These are phyloP conservation scores for Rhizophora apiculata DNA, from an alignment of 345 rosid genomes.

Conservation along the genomic window DNA sequence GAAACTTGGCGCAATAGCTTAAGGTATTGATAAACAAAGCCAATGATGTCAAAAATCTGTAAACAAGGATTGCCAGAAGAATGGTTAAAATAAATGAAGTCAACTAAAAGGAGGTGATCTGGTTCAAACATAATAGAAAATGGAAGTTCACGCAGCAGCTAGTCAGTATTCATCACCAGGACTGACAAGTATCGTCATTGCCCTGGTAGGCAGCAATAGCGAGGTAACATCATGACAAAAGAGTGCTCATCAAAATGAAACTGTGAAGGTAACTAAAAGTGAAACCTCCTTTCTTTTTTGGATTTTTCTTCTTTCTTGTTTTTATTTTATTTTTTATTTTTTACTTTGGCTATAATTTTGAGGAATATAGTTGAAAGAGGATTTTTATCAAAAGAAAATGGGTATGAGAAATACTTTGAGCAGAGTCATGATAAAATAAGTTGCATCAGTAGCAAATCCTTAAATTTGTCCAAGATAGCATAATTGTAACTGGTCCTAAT, in stretches of 20 bases:
- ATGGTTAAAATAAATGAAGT: conserved; percentile 10
- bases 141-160: not conserved
- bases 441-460: not conserved
- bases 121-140: not conserved
- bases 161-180: not conserved
- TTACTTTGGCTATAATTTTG: not conserved
- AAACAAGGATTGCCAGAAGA: not conserved
- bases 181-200: not conserved
- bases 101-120: not conserved
- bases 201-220: not conserved
- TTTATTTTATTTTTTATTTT: too few relatives aligned
- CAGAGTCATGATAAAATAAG: not conserved
- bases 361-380: not conserved
- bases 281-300: not conserved
- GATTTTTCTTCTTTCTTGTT: too few relatives aligned
- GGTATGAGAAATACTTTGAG: not conserved
- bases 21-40: conserved; percentile 82
- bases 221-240: not conserved
- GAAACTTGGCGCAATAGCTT: conserved; percentile 60
- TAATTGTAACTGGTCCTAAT: not conserved
- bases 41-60: conserved; percentile 81
- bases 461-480: conserved; percentile 2
- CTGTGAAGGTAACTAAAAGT: not conserved
- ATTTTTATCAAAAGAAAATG: too few relatives aligned
- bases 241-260: not conserved